These are phyloP conservation scores for Thraustotheca clavata DNA, from an alignment of 352 stramenopile species.

Conservation along the genomic window DNA sequence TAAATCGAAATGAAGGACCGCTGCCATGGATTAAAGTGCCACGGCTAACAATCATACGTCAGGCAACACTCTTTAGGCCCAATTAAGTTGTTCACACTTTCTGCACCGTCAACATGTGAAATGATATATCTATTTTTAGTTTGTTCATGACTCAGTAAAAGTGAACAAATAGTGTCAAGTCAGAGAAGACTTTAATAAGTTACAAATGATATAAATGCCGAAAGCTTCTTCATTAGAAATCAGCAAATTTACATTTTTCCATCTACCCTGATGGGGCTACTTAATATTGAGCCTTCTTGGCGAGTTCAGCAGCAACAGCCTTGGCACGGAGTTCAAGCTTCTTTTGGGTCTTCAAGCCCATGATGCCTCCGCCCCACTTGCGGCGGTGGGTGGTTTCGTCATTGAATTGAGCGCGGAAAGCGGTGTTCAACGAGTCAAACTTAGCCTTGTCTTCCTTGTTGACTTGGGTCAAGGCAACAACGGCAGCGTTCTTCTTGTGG, in stretches of 20 bases:
- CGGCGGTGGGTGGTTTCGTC: conserved; percentile 85
- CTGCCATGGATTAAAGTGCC: too few relatives aligned
- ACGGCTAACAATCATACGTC: too few relatives aligned
- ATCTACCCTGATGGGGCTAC: conserved; percentile 7
- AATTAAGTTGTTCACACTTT: too few relatives aligned
- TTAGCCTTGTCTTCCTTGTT: conserved; percentile 98
- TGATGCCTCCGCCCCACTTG: conserved; percentile 99
- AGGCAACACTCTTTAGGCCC: too few relatives aligned
- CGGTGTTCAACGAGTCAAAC: conserved; percentile 89
- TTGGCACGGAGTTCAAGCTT: conserved; percentile 98
- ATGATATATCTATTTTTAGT: too few relatives aligned
- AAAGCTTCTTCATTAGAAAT: conserved; percentile 16
- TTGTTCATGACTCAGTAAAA: too few relatives aligned
- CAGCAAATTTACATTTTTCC: conserved; percentile 16
- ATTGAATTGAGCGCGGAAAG: conserved; percentile 97
- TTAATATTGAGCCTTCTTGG: conserved; percentile 98
- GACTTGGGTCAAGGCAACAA: conserved; percentile 93
- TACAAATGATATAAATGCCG: background rate
- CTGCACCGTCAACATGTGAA: too few relatives aligned
- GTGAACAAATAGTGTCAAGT: too few relatives aligned
- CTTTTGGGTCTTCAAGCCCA: conserved; percentile 99
- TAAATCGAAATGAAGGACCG: too few relatives aligned
- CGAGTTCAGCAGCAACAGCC: conserved; percentile 94
- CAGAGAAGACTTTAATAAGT: too few relatives aligned
- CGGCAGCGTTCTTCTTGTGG: conserved; percentile 97